Evolutionary conservation across 2,329 filamentous ascomycete genomes (phyloP).

Genomic region (Colletotrichum sp.): DNA sequence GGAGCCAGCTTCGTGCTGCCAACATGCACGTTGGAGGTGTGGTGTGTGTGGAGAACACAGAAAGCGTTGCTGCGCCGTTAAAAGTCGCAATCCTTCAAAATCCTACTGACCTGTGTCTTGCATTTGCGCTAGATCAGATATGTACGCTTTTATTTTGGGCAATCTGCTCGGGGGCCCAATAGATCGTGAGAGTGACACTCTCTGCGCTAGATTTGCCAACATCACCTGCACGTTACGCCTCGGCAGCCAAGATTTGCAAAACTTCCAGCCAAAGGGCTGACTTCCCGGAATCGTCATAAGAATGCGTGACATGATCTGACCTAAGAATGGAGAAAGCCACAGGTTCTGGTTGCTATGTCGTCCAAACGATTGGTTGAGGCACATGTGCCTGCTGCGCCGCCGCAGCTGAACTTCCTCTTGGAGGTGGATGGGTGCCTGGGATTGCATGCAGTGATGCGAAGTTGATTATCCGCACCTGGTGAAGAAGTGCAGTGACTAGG

Average conservation of each 20-base stretch:
- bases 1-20: not conserved
- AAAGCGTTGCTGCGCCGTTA: not conserved
- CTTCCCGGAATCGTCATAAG: not conserved
- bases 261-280: not conserved
- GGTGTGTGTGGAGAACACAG: slow-evolving; percentile 2
- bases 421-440: not conserved
- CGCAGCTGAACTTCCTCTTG: not conserved
- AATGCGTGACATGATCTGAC: not conserved
- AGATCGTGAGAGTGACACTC: not conserved
- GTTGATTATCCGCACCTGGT: not conserved
- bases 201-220: not conserved
- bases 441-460: not conserved
- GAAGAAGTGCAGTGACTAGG: not conserved
- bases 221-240: not conserved
- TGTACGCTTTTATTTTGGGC: not conserved
- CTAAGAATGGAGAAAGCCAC: not conserved
- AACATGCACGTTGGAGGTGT: not conserved
- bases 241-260: not conserved
- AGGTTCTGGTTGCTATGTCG: not conserved
- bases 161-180: not conserved
- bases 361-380: not conserved
- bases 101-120: slow-evolving; percentile 5
- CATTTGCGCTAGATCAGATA: not conserved
- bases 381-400: slow-evolving; percentile 4
- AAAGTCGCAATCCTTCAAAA: slow-evolving; percentile 1